phyloP scores from a whole-genome alignment of 345 rosid species.

The Zanthoxylum bungeanum region DNA sequence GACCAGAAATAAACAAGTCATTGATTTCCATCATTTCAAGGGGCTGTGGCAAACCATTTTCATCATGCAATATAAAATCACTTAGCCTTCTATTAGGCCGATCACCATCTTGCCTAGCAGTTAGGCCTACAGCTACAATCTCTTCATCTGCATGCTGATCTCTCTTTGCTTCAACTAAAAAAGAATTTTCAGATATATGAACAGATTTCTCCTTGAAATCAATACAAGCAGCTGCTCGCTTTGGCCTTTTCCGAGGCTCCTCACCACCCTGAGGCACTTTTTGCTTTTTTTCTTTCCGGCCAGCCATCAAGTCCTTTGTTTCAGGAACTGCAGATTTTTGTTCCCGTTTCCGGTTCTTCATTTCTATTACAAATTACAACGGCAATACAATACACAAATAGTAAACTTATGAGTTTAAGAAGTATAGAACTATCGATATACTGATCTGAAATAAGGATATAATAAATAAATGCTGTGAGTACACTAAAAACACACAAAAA shows the following conservation, averaged over 20 bases:
- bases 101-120: conserved; percentile 28
- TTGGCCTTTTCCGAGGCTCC: conserved; percentile 43
- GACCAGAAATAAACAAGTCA: conserved; percentile 54
- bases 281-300: conserved; percentile 33
- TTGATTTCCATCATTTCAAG: conserved; percentile 55
- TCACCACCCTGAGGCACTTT: conserved; percentile 23
- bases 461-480: background rate
- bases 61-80: conserved; percentile 49
- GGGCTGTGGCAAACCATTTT: conserved; percentile 35
- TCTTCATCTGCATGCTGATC: conserved; percentile 52
- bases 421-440: background rate
- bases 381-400: background rate
- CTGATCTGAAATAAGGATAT: background rate
- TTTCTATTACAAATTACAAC: conserved; percentile 9
- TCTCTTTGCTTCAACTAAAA: conserved; percentile 43
- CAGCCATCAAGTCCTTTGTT: conserved; percentile 13
- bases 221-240: conserved; percentile 73
- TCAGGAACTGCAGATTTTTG: conserved; percentile 13
- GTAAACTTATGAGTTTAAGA: background rate
- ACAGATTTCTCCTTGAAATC: conserved; percentile 61
- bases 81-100: conserved; percentile 52
- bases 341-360: conserved; percentile 14
- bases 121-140: conserved; percentile 35
- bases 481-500: background rate
- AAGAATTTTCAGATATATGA: conserved; percentile 36